A percentile compares a stretch with the other conserved stretches of the same genome.
Conservation (phyloP, 2,329 filamentous ascomycete species). For the Aureobasidium musti region DNA sequence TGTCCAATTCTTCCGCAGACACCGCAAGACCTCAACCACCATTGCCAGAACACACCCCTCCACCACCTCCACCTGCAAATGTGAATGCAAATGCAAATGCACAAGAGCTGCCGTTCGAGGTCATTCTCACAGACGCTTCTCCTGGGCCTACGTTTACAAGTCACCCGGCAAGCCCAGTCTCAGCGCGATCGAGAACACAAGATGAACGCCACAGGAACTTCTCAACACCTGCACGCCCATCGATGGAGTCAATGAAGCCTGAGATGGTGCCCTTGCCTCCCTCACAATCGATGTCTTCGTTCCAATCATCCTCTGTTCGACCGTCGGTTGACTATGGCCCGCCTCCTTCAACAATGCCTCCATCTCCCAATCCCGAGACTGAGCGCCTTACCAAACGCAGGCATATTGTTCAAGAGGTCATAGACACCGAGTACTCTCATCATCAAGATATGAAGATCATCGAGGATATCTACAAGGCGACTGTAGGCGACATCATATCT, state of each 20-base stretch:
- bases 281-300: slow-evolving; percentile 43
- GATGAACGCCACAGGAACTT: slow-evolving; percentile 27
- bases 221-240: slow-evolving; percentile 27
- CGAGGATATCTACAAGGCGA: slow-evolving; percentile 96
- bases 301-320: slow-evolving; percentile 36
- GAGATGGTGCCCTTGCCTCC: slow-evolving; percentile 29
- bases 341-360: slow-evolving; percentile 34
- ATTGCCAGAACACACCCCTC: slow-evolving; percentile 50
- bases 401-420: slow-evolving; percentile 84
- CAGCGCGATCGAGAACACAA: neutral
- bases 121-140: slow-evolving; percentile 25
- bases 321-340: slow-evolving; percentile 21
- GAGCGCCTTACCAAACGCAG: slow-evolving; percentile 77
- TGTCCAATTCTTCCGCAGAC: slow-evolving; percentile 37
- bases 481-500: slow-evolving; percentile 72
- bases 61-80: slow-evolving; percentile 47
- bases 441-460: slow-evolving; percentile 96
- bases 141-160: slow-evolving; percentile 3
- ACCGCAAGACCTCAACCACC: slow-evolving; percentile 44
- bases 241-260: slow-evolving; percentile 31
- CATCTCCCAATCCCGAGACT: slow-evolving; percentile 48
- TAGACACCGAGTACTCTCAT: slow-evolving; percentile 90
- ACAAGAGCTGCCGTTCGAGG: slow-evolving; percentile 13
- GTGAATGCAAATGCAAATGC: slow-evolving; percentile 18
- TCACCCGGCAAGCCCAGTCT: slow-evolving; percentile 24